Conservation (phyloP, 495 filamentous ascomycete species). For the Daldinia caldariorum region DNA sequence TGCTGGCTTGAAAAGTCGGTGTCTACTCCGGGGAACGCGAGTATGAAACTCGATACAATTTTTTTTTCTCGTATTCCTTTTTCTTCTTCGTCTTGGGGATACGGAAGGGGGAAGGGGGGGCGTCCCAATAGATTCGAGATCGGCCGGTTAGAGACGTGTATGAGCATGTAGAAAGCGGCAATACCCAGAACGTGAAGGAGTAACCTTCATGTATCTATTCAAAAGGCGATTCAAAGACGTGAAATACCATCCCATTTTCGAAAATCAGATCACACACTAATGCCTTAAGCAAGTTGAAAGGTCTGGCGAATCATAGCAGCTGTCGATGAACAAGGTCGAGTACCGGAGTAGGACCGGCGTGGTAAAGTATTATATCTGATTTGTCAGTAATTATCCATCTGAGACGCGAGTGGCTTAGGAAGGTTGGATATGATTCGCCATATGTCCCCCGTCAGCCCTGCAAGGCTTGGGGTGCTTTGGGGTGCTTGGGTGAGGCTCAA, state of each 20-base stretch:
- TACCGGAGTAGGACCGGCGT: slow-evolving; percentile 27
- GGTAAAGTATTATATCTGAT: slow-evolving; percentile 24
- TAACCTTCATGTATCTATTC: slow-evolving; percentile 40
- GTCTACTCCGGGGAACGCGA: slow-evolving; percentile 27
- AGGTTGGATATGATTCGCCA: slow-evolving; percentile 32
- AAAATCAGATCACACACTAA: slow-evolving; percentile 34
- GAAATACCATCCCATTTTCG: slow-evolving; percentile 25
- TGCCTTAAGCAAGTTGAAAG: slow-evolving; percentile 4
- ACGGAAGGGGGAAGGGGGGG: slow-evolving; percentile 9
- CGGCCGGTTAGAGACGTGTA: slow-evolving; percentile 38
- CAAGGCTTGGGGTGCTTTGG: slow-evolving; percentile 41
- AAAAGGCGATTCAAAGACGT: slow-evolving; percentile 30
- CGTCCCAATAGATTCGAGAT: slow-evolving; percentile 43
- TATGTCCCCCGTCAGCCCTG: slow-evolving; percentile 37
- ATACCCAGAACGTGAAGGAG: slow-evolving; percentile 38
- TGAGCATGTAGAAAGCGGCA: slow-evolving; percentile 40
- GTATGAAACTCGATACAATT: slow-evolving; percentile 31
- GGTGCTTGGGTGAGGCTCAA: slow-evolving; percentile 45
- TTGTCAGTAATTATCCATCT: slow-evolving; percentile 38
- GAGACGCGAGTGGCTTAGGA: slow-evolving; percentile 35
- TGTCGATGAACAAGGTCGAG: slow-evolving; percentile 27
- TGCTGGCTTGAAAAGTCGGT: slow-evolving; percentile 41
- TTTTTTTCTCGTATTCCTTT: slow-evolving; percentile 29
- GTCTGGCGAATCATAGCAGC: slow-evolving; percentile 29
- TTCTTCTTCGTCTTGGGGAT: slow-evolving; percentile 39